Evolutionary conservation across 2,329 filamentous ascomycete genomes (phyloP), one percentile per base, ranked within the genome.

Genomic region (Cladorrhinum sp.): DNA sequence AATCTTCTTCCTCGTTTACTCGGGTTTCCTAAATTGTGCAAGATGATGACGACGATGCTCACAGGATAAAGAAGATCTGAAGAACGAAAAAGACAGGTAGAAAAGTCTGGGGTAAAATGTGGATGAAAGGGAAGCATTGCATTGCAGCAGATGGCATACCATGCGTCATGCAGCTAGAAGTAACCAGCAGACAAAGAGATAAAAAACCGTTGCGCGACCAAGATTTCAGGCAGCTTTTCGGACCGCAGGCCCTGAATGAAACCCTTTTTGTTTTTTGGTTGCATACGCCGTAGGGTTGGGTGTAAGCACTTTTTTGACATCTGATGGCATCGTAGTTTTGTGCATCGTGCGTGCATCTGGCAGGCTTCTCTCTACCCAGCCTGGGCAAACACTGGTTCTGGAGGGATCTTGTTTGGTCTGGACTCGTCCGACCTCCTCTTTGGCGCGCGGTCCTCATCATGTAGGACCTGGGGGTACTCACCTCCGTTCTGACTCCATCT

Each of bases 221-320:
- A 54, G 54, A 58, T 57, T 63, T 60, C 54, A 60, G 57, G 57
- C 61, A 48, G 38, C 18, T 57, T 27, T 64, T 65, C 64, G 64
- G 63, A 64, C 60, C 64, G 63, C 60, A 61, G 60, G 57, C 57
- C 63, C 64, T 65, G 60, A 58, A 65, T 67, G 63, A 38, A 57
- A 65, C 64, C 59, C 62, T 64, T 55, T 54, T 29, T 22, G 32
- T 55, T 54, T 57, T 59, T 57, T 32, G 38, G 27, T n/a, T n/a
- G n/a, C n/a, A n/a, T n/a, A n/a, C n/a, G n/a, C n/a, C n/a, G n/a
- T n/a, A n/a, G n/a, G n/a, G n/a, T n/a, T n/a, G 50, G 8, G 10
- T 45, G 32, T 23, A 50, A 56, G 29, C 23, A 38, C 27, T 25
- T n/a, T 54, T 23, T 32, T 32, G 45, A 45, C 41, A 18, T 18